phyloP scores from a whole-genome alignment of 2,329 filamentous ascomycete genomes.

The Trematosphaeria pertusa region DNA sequence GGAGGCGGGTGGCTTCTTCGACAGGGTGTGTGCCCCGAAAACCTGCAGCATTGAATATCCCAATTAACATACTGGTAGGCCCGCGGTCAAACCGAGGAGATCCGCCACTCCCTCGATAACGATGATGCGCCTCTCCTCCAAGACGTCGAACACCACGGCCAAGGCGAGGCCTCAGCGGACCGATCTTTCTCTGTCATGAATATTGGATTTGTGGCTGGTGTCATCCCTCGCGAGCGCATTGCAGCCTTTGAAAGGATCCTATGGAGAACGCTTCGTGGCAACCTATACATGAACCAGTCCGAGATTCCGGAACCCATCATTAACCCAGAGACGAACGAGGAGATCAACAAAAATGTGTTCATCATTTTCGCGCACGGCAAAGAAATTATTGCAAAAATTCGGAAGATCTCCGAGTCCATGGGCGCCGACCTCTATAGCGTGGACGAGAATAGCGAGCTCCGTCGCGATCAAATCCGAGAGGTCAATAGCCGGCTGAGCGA shows the following conservation, averaged over 20 bases:
- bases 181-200: slow-evolving; percentile 97
- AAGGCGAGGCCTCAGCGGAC: slow-evolving; percentile 72
- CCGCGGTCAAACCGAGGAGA: slow-evolving; percentile 95
- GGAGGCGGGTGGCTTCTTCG: slow-evolving; percentile 97
- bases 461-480: slow-evolving; percentile 95
- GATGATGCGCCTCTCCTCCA: slow-evolving; percentile 93
- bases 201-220: slow-evolving; percentile 96
- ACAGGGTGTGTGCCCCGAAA: slow-evolving; percentile 65
- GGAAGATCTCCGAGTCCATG: slow-evolving; percentile 98
- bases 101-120: slow-evolving; percentile 82
- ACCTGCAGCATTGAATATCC: too few species aligned
- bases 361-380: slow-evolving; percentile 99
- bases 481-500: slow-evolving; percentile 93
- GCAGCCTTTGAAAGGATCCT: slow-evolving; percentile 96
- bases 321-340: slow-evolving; percentile 90
- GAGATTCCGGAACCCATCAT: slow-evolving; percentile 94
- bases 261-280: slow-evolving; percentile 95
- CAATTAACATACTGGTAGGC: too few species aligned
- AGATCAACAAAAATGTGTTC: slow-evolving; percentile 96
- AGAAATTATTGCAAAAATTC: slow-evolving; percentile 97
- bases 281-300: slow-evolving; percentile 99
- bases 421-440: slow-evolving; percentile 95
- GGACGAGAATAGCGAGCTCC: slow-evolving; percentile 94
- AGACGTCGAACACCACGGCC: slow-evolving; percentile 85
- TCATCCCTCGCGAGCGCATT: slow-evolving; percentile 91